A percentile compares a stretch with the other conserved stretches of the same genome.
phyloP scores from a whole-genome alignment of 2,329 filamentous ascomycete species.

The Akanthomyces uredinophilus region DNA sequence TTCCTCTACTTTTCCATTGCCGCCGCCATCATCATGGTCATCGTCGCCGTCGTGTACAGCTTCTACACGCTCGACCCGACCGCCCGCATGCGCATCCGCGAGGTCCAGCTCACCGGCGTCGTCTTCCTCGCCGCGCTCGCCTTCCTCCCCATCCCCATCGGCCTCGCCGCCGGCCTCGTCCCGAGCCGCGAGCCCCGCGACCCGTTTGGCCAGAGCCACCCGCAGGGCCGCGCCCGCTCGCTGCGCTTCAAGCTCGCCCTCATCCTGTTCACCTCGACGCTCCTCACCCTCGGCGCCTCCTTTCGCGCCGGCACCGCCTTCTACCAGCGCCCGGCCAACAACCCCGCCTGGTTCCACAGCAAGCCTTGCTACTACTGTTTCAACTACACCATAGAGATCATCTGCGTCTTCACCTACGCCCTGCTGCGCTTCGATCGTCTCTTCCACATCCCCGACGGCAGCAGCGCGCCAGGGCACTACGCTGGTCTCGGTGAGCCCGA shows the following conservation, averaged over 20 bases:
- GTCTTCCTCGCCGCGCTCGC: conserved; percentile 61
- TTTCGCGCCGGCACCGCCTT: conserved; percentile 62
- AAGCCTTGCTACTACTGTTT: conserved; percentile 75
- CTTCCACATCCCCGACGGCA: conserved; percentile 70
- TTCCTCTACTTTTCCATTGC: conserved; percentile 54
- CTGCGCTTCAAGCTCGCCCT: conserved; percentile 61
- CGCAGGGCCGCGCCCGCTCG: conserved; percentile 52
- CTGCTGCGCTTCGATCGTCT: conserved; percentile 65
- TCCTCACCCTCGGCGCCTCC: conserved; percentile 64
- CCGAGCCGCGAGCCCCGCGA: conserved; percentile 41
- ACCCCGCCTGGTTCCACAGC: conserved; percentile 65
- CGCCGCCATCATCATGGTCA: conserved; percentile 58
- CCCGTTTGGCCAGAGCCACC: conserved; percentile 55
- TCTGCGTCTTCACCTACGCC: conserved; percentile 63
- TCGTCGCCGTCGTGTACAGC: conserved; percentile 57
- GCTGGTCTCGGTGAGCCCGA: conserved; percentile 18
- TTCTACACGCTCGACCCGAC: conserved; percentile 59
- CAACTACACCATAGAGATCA: conserved; percentile 69
- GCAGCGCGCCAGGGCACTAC: conserved; percentile 52
- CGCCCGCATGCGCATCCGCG: conserved; percentile 48
- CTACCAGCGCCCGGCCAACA: conserved; percentile 39
- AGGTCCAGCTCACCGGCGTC: conserved; percentile 61
- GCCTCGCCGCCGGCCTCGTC: conserved; percentile 31
- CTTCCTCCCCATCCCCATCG: conserved; percentile 59
- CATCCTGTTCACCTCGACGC: conserved; percentile 49